Evolutionary conservation across 176 grass and related monocot genomes (phyloP), one percentile per base, ranked within the genome.

Genomic region (Aegilops umbellulata): DNA sequence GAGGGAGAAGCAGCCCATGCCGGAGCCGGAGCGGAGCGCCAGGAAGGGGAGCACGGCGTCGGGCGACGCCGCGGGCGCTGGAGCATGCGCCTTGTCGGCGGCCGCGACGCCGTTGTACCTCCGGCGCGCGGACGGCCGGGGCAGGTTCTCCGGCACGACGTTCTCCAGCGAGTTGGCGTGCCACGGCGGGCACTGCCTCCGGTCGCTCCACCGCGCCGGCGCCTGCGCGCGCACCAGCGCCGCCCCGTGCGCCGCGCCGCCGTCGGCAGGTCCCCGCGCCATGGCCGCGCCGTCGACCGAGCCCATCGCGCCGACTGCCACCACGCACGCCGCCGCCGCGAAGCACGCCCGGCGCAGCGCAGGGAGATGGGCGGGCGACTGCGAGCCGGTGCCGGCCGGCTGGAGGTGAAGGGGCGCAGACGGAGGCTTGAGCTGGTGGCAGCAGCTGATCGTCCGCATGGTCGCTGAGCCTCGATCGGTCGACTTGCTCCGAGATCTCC

Each of bases 91-190:
- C 66, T 12, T 72, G n/a, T 60, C 42, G 61, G 38, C 32, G 23
- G 79, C 74, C 36, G 20, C n/a, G 60, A 95, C 44, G 23, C 64
- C 73, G 75, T 89, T 92, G 47, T 80, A 64, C 90, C 89, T 90
- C 69, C 88, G 88, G 69, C 78, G 86, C n/a, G 30, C 57, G 29
- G 74, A 87, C 7, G 91, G 95, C 27, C 95, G 91, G 10, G 95
- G 95, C 66, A 98, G 85, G 82, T 98, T 92, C 91, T 98, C 95
- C 74, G 93, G 95, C 86, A 98, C 64, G 31, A 92, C 84, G 88
- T 87, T 98, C 91, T 98, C 95, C 41, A 98, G 74, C 38, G 87
- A 92, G 80, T 98, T 98, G 51, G 85, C 85, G 0, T 39, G 85
- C 95, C 95, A 98, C 42, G 91, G 90, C 14, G 95, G 95, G 80